Conservation (phyloP, 2,329 filamentous ascomycete species). For the Dothistroma pini region DNA sequence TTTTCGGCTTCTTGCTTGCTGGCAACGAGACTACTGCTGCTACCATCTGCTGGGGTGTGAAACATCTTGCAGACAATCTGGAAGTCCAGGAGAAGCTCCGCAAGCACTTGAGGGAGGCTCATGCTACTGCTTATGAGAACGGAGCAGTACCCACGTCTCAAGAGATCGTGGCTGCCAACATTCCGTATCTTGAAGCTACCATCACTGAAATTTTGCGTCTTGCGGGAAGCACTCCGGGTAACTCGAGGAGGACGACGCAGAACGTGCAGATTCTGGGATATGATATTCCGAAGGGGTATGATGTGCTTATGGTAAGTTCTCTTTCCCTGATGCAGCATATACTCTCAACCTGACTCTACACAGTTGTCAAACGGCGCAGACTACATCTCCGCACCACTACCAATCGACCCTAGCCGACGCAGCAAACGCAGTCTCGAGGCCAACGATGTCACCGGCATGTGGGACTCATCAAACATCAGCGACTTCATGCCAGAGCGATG, state of each 20-base stretch:
- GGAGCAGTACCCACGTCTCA: constrained; percentile 28
- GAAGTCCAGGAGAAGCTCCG: constrained; percentile 38
- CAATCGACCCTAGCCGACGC: constrained; percentile 32
- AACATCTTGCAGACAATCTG: constrained; percentile 37
- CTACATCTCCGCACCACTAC: constrained; percentile 20
- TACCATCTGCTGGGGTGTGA: constrained; percentile 42
- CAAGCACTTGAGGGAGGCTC: constrained; percentile 27
- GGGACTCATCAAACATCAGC: constrained; percentile 28
- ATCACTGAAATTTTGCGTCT: constrained; percentile 42
- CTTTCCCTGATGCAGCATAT: neutral
- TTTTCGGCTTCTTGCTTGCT: constrained; percentile 38
- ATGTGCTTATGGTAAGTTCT: constrained; percentile 30
- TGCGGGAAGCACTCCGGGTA: constrained; percentile 25
- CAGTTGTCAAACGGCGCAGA: constrained; percentile 16
- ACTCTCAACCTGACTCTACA: neutral
- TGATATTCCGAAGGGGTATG: constrained; percentile 40
- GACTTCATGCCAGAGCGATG: constrained; percentile 42
- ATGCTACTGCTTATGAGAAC: constrained; percentile 21
- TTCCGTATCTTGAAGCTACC: constrained; percentile 42
- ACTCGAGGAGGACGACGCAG: constrained; percentile 32
- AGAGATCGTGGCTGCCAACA: constrained; percentile 31
- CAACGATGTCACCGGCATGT: constrained; percentile 22
- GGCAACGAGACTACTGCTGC: constrained; percentile 48
- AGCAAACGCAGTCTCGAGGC: constrained; percentile 31
- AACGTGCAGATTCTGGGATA: constrained; percentile 44